Evolutionary conservation across 1,284 basidiomycete species (phyloP).

Genomic region (Stereum hirsutum): DNA sequence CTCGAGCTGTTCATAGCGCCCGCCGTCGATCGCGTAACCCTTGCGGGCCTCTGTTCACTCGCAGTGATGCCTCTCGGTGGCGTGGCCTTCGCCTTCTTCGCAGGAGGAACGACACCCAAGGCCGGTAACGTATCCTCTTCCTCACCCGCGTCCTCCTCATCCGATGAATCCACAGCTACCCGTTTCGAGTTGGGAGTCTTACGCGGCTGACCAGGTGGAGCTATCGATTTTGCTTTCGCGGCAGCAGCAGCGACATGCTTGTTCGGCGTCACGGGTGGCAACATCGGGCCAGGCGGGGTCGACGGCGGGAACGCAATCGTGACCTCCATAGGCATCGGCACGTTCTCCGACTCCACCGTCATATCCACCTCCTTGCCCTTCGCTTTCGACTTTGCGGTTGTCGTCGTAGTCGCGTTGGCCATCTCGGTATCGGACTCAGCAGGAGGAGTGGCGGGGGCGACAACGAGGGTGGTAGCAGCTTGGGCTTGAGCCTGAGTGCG

Average conservation of each 20-base stretch:
- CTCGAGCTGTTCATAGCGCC: constrained; percentile 30
- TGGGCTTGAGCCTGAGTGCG: constrained; percentile 37
- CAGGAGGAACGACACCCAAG: constrained; percentile 36
- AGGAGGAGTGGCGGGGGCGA: constrained; percentile 77
- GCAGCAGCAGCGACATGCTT: constrained; percentile 61
- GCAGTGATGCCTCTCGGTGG: constrained; percentile 35
- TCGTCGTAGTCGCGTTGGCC: too few species aligned
- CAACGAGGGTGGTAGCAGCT: constrained; percentile 34
- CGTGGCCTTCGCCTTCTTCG: constrained; percentile 16
- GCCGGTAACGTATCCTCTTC: constrained; percentile 55
- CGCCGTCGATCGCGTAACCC: constrained; percentile 65
- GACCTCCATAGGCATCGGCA: constrained; percentile 27
- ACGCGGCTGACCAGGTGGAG: constrained; percentile 74
- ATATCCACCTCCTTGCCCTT: too few species aligned
- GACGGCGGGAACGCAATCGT: constrained; percentile 22
- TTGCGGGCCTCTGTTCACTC: constrained; percentile 61
- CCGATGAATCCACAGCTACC: constrained; percentile 43
- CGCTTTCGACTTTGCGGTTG: too few species aligned
- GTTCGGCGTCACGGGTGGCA: constrained; percentile 72
- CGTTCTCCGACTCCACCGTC: too few species aligned
- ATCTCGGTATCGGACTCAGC: constrained; percentile 59
- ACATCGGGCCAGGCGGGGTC: constrained; percentile 21
- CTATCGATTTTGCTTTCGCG: constrained; percentile 57
- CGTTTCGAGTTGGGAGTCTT: constrained; percentile 78
- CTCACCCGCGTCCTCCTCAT: constrained; percentile 53